Evolutionary conservation across 805 yeast species (phyloP), one percentile per base, ranked within the genome.

Genomic region (Candida ponderosae): DNA sequence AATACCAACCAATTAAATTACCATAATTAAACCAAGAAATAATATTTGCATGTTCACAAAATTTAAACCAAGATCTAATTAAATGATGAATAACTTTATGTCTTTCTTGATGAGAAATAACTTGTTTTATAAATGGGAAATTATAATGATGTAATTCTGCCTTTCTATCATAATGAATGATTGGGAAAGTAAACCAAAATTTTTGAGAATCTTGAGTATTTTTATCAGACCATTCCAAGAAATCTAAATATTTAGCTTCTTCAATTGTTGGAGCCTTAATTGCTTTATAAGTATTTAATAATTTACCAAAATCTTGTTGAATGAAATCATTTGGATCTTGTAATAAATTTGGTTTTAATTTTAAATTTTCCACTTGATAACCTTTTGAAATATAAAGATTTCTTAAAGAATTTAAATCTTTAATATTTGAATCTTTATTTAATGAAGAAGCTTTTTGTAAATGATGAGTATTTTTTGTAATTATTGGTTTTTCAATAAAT

Each of bases 21-120:
- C 85, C 85, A 53, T 77, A 81, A 5, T 79, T 74, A 27, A 79
- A 63, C 82, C 84, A 79, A 0, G 81, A 68, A 6, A 79, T 44
- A 31, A 50, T 37, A 2, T 66, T 69, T 17, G 66, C 57, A 13
- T 63, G 58, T 15, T 59, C 50, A 23, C 75, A 55, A 48, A 76
- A 73, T 31, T 66, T 60, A 17, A 77, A 61, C 76, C 81, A 79
- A 4, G 76, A 65, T 38, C 77, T 60, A 5, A 70, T 45, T 28
- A 77, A 44, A 33, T 72, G 65, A 48, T 76, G 80, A 18, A 76
- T 44, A 9, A 50, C 59, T 11, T 41, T 44, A 26, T 45, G 45
- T 35, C 61, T 45, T 36, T 57, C 56, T 36, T 51, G 53, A 32
- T 53, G 54, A 17, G 54, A 42, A 13, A 55, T 48, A 19, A 57